Conservation (phyloP, 441 rosid genomes). For the Cnidoscolus chayamansa region DNA sequence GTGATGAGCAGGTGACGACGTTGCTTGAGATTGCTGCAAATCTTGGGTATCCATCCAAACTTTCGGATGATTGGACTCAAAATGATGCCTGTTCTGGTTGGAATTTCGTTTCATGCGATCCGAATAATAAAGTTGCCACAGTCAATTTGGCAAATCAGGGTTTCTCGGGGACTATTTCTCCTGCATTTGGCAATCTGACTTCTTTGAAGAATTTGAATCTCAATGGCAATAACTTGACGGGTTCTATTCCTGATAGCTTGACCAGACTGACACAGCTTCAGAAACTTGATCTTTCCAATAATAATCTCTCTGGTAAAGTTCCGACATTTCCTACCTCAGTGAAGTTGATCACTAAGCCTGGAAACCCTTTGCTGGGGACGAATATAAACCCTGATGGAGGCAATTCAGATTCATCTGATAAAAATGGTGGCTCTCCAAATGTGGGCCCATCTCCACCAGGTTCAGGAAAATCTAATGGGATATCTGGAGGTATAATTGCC, state of each 20-base stretch:
- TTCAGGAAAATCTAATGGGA: constrained; percentile 18
- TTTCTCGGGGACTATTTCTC: constrained; percentile 50
- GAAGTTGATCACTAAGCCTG: constrained; percentile 39
- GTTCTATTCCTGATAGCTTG: constrained; percentile 53
- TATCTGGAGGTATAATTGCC: constrained; percentile 41
- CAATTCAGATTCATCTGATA: constrained; percentile 21
- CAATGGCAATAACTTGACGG: constrained; percentile 52
- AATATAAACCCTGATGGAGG: constrained; percentile 24
- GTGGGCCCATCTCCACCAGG: constrained; percentile 17
- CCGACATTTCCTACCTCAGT: constrained; percentile 39
- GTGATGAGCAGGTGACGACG: constrained; percentile 9
- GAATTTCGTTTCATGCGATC: constrained; percentile 16
- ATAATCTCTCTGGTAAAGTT: constrained; percentile 55
- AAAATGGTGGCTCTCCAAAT: constrained; percentile 17
- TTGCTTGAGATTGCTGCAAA: constrained; percentile 12
- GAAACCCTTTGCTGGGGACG: constrained; percentile 49
- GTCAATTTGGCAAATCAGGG: constrained; percentile 14
- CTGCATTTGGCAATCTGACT: constrained; percentile 48
- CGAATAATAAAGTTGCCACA: neutral
- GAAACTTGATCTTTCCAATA: constrained; percentile 57
- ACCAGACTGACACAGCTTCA: constrained; percentile 43
- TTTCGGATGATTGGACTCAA: constrained; percentile 17
- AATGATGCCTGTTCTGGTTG: constrained; percentile 16
- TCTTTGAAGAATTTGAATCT: constrained; percentile 42
- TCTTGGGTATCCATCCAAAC: constrained; percentile 17